These are phyloP conservation scores for Filobasidium floriforme DNA, from an alignment of 768 basidiomycete genomes.

Conservation along the genomic window DNA sequence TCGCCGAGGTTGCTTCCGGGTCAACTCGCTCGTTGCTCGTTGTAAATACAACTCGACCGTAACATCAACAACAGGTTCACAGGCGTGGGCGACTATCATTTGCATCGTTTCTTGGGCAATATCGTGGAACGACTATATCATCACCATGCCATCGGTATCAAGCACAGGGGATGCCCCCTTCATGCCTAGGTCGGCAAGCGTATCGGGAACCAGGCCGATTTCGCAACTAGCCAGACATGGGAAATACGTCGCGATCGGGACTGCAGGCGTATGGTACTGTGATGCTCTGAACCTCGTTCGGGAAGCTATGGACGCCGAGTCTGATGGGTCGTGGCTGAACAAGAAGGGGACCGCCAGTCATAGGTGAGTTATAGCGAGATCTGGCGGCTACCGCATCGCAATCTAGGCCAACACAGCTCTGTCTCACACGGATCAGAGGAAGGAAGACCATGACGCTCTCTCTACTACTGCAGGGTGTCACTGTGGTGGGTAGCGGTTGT, in stretches of 20 bases:
- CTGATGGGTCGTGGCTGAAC: conserved; percentile 17
- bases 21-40: too few species aligned
- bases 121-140: too few species aligned
- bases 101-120: too few species aligned
- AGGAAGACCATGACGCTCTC: conserved; percentile 30
- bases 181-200: conserved; percentile 6
- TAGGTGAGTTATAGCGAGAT: background rate
- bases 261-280: conserved; percentile 33
- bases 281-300: conserved; percentile 20
- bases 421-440: background rate
- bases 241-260: conserved; percentile 36
- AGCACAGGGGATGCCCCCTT: background rate
- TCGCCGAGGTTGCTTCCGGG: too few species aligned
- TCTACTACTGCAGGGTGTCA: conserved; percentile 29
- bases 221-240: conserved; percentile 29
- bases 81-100: too few species aligned
- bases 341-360: background rate
- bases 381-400: background rate
- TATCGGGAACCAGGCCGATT: conserved; percentile 3
- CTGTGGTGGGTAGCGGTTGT: conserved; percentile 30
- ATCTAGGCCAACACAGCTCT: background rate
- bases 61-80: too few species aligned
- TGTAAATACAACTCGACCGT: too few species aligned
- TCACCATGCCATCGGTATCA: background rate
- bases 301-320: conserved; percentile 21